A percentile compares a stretch with the other conserved stretches of the same genome.
Evolutionary conservation across 495 filamentous ascomycete genomes (phyloP).

Genomic region (Penicillium bovifimosum): DNA sequence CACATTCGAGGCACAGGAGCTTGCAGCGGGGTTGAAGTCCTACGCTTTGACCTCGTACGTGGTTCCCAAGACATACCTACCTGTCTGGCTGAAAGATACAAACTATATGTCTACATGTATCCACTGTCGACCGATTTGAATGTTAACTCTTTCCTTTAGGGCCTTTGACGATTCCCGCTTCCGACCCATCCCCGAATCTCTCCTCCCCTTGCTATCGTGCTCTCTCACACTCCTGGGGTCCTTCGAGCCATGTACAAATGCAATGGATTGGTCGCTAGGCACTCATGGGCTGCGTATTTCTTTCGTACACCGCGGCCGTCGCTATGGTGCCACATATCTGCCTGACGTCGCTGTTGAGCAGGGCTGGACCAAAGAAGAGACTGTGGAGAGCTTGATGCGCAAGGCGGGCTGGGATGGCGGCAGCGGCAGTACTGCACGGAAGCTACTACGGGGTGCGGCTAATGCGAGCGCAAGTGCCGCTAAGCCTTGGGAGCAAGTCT

Average conservation of each 20-base stretch:
- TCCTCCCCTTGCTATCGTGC: conserved; percentile 64
- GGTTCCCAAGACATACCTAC: background rate
- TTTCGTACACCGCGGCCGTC: conserved; percentile 59
- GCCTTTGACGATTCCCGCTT: conserved; percentile 88
- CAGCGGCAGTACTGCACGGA: conserved; percentile 45
- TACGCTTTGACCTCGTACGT: conserved; percentile 83
- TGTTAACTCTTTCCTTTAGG: conserved; percentile 29
- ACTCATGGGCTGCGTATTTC: conserved; percentile 76
- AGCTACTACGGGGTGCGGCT: conserved; percentile 29
- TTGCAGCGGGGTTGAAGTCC: conserved; percentile 63
- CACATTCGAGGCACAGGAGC: conserved; percentile 78
- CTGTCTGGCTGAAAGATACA: background rate
- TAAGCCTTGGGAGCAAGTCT: conserved; percentile 64
- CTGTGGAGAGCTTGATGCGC: conserved; percentile 80
- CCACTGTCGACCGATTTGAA: no score
- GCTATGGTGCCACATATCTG: conserved; percentile 73
- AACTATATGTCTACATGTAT: background rate
- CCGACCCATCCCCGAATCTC: conserved; percentile 58
- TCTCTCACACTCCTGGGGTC: conserved; percentile 70
- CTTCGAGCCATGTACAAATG: conserved; percentile 63
- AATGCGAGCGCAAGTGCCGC: conserved; percentile 8
- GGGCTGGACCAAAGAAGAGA: conserved; percentile 93
- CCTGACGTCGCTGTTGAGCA: conserved; percentile 91
- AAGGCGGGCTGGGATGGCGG: conserved; percentile 76
- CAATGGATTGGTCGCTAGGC: conserved; percentile 83